A percentile compares a stretch with the other conserved stretches of the same genome.
These are phyloP conservation scores for Sclerotinia nivalis DNA, from an alignment of 2,329 filamentous ascomycete species.

Conservation along the genomic window DNA sequence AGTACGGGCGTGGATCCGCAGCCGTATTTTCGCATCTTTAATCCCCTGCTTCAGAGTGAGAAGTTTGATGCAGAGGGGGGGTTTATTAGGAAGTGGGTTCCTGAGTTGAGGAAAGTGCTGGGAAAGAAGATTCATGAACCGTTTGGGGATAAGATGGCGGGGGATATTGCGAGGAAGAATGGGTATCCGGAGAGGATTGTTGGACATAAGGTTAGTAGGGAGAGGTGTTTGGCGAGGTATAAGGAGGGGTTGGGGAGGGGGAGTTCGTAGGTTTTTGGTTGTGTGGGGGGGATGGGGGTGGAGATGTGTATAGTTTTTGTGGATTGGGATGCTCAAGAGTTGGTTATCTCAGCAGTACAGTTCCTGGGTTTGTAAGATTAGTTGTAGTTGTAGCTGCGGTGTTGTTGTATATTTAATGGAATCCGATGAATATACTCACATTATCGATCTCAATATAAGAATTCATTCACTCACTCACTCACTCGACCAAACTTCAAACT, in stretches of 20 bases:
- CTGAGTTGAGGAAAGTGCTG: slow-evolving; percentile 65
- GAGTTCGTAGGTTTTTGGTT: slow-evolving; percentile 34
- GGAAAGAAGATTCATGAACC: slow-evolving; percentile 79
- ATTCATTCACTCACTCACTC: no score
- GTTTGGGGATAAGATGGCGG: slow-evolving; percentile 68
- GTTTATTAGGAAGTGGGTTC: slow-evolving; percentile 82
- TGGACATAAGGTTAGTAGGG: slow-evolving; percentile 68
- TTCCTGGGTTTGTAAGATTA: no score
- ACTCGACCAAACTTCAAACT: no score
- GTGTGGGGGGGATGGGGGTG: background rate
- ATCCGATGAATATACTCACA: no score
- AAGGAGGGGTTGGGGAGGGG: slow-evolving; percentile 61
- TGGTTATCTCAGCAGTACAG: background rate
- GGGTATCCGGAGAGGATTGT: slow-evolving; percentile 78
- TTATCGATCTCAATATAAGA: no score
- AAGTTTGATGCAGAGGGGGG: slow-evolving; percentile 78
- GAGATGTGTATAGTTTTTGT: background rate
- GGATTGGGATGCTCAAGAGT: background rate
- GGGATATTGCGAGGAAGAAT: slow-evolving; percentile 57
- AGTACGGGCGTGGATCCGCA: slow-evolving; percentile 79
- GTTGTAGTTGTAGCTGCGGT: no score
- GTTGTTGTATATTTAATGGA: no score
- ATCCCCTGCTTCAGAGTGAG: slow-evolving; percentile 80
- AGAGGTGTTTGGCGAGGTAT: slow-evolving; percentile 68
- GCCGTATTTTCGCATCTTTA: slow-evolving; percentile 90